A percentile compares a stretch with the other conserved stretches of the same genome.
phyloP scores from a whole-genome alignment of 441 rosid genomes.

The Populus tomentosa region DNA sequence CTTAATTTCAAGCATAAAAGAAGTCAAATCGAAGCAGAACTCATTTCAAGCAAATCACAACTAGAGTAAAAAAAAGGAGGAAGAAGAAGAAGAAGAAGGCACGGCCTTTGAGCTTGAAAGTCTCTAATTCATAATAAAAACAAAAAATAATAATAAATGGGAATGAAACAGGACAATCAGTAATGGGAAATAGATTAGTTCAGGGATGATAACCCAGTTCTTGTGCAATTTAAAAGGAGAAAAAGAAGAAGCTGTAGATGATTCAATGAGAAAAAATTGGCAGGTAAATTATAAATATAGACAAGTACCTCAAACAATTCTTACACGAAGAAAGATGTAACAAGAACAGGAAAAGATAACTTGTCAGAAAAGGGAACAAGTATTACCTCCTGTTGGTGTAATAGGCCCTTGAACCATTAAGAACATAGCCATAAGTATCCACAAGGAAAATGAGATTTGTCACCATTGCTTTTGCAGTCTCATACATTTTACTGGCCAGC shows the following conservation, averaged over 20 bases:
- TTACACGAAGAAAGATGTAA: not conserved
- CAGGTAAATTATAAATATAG: not conserved
- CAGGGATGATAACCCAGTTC: not conserved
- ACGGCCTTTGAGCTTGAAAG: not conserved
- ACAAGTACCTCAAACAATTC: not conserved
- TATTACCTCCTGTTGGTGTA: slow-evolving; percentile 79
- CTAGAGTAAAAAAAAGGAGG: not conserved
- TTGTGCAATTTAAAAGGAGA: not conserved
- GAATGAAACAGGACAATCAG: slow-evolving; percentile 2
- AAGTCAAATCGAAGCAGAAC: not conserved
- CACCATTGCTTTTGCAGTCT: slow-evolving; percentile 67
- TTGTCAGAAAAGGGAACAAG: not conserved
- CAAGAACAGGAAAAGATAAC: not conserved
- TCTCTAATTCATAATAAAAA: not conserved
- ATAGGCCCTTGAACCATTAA: slow-evolving; percentile 76
- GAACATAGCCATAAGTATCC: slow-evolving; percentile 61
- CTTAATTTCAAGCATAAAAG: not conserved
- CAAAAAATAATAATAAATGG: not conserved
- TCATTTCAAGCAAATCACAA: not conserved
- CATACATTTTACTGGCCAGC: slow-evolving; percentile 74
- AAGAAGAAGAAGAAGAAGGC: not conserved
- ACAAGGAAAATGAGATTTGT: slow-evolving; percentile 63
- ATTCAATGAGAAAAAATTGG: not conserved
- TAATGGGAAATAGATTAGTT: not conserved
- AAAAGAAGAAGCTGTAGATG: not conserved